These are phyloP conservation scores for Teunomyces panamensis DNA, from an alignment of 805 yeast species.

Conservation along the genomic window DNA sequence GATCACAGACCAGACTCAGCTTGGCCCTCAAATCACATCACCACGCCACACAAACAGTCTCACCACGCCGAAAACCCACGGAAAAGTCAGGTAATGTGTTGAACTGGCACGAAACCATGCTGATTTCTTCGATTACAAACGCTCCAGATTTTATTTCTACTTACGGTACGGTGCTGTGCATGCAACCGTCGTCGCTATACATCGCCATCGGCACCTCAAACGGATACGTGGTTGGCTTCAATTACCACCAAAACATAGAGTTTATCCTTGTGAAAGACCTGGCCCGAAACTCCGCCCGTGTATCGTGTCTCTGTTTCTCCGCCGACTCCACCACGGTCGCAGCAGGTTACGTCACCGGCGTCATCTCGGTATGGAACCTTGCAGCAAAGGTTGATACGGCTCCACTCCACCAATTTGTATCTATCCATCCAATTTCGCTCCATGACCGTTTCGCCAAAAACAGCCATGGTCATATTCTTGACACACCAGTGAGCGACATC, in stretches of 20 bases:
- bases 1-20: conserved; percentile 32
- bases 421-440: conserved; percentile 23
- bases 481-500: conserved; percentile 22
- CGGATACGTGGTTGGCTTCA: conserved; percentile 66
- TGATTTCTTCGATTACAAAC: conserved; percentile 17
- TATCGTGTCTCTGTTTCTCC: conserved; percentile 58
- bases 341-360: conserved; percentile 67
- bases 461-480: conserved; percentile 27
- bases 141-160: conserved; percentile 19
- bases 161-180: conserved; percentile 20
- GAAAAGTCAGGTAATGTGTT: conserved; percentile 6
- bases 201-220: conserved; percentile 68
- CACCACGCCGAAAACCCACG: not conserved
- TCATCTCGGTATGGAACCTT: conserved; percentile 65
- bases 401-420: conserved; percentile 32
- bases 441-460: conserved; percentile 22
- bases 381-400: conserved; percentile 49
- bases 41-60: not conserved
- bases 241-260: conserved; percentile 59
- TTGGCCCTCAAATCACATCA: conserved; percentile 15
- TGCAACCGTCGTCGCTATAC: conserved; percentile 29
- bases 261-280: conserved; percentile 41
- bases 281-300: conserved; percentile 13
- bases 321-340: conserved; percentile 68
- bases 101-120: conserved; percentile 25